Conservation (phyloP, 148 eudicot genomes). For the Silene uniflora region DNA sequence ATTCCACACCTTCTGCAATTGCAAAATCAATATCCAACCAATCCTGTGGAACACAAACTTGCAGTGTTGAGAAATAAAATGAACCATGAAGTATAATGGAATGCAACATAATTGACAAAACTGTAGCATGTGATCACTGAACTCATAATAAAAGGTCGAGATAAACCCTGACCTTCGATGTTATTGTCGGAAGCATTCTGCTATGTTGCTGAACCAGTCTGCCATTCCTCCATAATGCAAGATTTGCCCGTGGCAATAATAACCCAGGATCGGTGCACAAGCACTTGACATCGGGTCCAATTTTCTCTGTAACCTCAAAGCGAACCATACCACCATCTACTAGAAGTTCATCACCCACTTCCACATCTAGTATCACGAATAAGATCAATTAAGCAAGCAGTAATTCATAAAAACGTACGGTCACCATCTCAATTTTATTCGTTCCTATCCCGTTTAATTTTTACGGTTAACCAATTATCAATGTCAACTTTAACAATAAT, state of each 20-base stretch:
- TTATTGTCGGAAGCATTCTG: constrained; percentile 64
- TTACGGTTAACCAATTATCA: too few relatives aligned
- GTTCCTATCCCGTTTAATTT: too few relatives aligned
- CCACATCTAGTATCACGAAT: constrained; percentile 40
- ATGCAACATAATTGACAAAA: neutral
- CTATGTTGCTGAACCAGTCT: constrained; percentile 54
- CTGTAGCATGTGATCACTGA: neutral
- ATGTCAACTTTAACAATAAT: too few relatives aligned
- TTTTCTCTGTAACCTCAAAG: constrained; percentile 63
- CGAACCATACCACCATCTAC: constrained; percentile 91
- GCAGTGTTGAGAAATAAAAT: neutral
- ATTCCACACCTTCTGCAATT: constrained; percentile 34
- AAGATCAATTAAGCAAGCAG: neutral
- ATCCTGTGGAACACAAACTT: constrained; percentile 20
- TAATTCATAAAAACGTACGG: neutral
- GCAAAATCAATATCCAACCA: constrained; percentile 42
- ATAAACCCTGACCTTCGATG: constrained; percentile 49
- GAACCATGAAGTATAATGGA: neutral
- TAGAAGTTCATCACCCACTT: constrained; percentile 66
- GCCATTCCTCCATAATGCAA: constrained; percentile 79
- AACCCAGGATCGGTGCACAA: constrained; percentile 76
- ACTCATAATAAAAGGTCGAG: neutral
- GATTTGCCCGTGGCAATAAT: constrained; percentile 69
- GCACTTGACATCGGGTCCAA: constrained; percentile 68
- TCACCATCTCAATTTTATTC: too few relatives aligned